Evolutionary conservation across 108 stramenopile species (phyloP).

Genomic region (Cyclotella kingstonii): DNA sequence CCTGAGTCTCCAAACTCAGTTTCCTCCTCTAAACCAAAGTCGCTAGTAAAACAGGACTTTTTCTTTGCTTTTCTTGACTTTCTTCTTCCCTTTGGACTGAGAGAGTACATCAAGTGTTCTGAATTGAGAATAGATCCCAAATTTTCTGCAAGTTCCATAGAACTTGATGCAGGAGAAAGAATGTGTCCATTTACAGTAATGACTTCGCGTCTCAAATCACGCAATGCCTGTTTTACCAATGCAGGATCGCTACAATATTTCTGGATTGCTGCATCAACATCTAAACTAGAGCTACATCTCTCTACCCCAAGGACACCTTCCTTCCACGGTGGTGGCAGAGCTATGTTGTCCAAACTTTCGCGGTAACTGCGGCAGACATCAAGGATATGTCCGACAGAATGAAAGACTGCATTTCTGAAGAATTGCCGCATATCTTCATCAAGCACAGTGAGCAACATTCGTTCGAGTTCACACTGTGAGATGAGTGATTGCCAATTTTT

Average conservation of each 20-base stretch:
- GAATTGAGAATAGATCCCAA: slow-evolving; percentile 69
- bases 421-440: slow-evolving; percentile 58
- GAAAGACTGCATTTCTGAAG: slow-evolving; percentile 78
- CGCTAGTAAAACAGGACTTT: slow-evolving; percentile 25
- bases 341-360: slow-evolving; percentile 63
- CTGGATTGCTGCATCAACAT: slow-evolving; percentile 33
- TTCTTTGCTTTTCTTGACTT: slow-evolving; percentile 13
- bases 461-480: slow-evolving; percentile 68
- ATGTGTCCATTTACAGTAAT: slow-evolving; percentile 85
- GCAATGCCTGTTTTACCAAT: slow-evolving; percentile 70
- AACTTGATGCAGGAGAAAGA: slow-evolving; percentile 72
- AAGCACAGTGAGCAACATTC: slow-evolving; percentile 54
- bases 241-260: slow-evolving; percentile 42
- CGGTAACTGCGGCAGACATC: slow-evolving; percentile 74
- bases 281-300: slow-evolving; percentile 1
- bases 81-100: slow-evolving; percentile 15
- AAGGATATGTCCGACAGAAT: slow-evolving; percentile 77
- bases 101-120: slow-evolving; percentile 20
- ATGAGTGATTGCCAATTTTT: slow-evolving; percentile 52
- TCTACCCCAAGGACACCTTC: slow-evolving; percentile 41
- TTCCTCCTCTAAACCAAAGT: slow-evolving; percentile 38
- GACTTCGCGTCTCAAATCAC: slow-evolving; percentile 78
- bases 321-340: slow-evolving; percentile 58
- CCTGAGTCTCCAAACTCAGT: slow-evolving; percentile 27
- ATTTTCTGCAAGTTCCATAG: slow-evolving; percentile 59